Conservation (phyloP, 2,329 filamentous ascomycete genomes). For the Botrytis fabae region DNA sequence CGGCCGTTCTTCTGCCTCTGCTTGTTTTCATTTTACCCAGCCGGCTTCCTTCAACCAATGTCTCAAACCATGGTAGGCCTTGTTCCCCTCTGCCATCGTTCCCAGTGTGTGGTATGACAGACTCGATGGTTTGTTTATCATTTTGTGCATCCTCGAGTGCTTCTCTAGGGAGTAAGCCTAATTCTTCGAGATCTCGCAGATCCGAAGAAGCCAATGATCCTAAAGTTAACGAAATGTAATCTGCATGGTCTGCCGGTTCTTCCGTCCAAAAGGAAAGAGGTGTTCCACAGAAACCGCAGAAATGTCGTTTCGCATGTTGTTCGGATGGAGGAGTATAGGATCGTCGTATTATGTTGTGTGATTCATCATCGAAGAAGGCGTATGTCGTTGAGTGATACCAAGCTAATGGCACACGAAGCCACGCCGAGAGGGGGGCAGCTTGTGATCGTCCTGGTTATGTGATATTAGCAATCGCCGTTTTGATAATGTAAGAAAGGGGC, state of each 20-base stretch:
- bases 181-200: slow-evolving; percentile 68
- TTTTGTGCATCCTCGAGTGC: slow-evolving; percentile 41
- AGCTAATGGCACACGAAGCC: slow-evolving; percentile 75
- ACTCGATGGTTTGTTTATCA: slow-evolving; percentile 33
- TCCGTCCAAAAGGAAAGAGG: slow-evolving; percentile 84
- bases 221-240: slow-evolving; percentile 80
- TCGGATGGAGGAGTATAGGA: slow-evolving; percentile 62
- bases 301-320: slow-evolving; percentile 64
- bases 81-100: slow-evolving; percentile 33
- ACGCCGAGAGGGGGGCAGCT: slow-evolving; percentile 73
- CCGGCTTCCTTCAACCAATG: slow-evolving; percentile 72
- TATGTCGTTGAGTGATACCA: slow-evolving; percentile 79
- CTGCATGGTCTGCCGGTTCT: slow-evolving; percentile 65
- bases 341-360: slow-evolving; percentile 63
- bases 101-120: slow-evolving; percentile 33
- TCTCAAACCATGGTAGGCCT: slow-evolving; percentile 83
- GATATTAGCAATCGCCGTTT: slow-evolving; percentile 7
- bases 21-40: slow-evolving; percentile 67
- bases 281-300: slow-evolving; percentile 91
- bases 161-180: slow-evolving; percentile 66
- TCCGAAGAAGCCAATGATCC: slow-evolving; percentile 73
- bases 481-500: slow-evolving; percentile 1
- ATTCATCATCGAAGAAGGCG: slow-evolving; percentile 78
- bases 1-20: slow-evolving; percentile 54
- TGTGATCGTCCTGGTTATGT: slow-evolving; percentile 60